phyloP scores from a whole-genome alignment of 805 yeast genomes.

The Yamadazyma sp. region DNA sequence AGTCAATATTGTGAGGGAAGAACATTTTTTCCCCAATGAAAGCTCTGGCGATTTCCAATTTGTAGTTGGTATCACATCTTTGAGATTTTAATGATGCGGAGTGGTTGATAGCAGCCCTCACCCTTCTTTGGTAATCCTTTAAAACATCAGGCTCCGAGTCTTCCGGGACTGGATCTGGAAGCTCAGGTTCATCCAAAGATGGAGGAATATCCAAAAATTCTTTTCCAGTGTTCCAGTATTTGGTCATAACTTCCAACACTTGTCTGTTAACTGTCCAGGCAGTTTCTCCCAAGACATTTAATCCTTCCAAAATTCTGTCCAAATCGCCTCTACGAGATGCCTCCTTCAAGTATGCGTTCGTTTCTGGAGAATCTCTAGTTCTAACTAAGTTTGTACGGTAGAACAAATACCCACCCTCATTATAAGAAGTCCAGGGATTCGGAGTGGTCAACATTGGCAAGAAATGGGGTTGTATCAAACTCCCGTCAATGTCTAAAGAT shows the following conservation, averaged over 20 bases:
- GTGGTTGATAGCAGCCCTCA: constrained; percentile 57
- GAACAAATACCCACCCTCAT: constrained; percentile 81
- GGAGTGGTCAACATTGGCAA: constrained; percentile 93
- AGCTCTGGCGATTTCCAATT: constrained; percentile 92
- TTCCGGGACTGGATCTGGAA: constrained; percentile 52
- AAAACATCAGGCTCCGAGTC: constrained; percentile 72
- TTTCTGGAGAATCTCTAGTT: constrained; percentile 84
- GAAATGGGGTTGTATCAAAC: constrained; percentile 77
- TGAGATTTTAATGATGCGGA: constrained; percentile 74
- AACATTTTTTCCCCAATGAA: constrained; percentile 71
- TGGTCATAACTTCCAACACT: constrained; percentile 65
- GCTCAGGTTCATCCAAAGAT: constrained; percentile 42
- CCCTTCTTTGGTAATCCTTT: constrained; percentile 63
- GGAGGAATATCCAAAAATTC: constrained; percentile 71
- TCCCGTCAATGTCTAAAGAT: constrained; percentile 62
- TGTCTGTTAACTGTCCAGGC: constrained; percentile 88
- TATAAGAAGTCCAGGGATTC: constrained; percentile 80
- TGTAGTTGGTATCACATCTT: constrained; percentile 92
- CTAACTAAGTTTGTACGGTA: constrained; percentile 66
- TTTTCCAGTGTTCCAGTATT: constrained; percentile 86
- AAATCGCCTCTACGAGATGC: constrained; percentile 72
- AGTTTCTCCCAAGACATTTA: constrained; percentile 82
- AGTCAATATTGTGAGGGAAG: constrained; percentile 80
- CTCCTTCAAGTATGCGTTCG: constrained; percentile 80
- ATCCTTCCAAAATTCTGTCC: constrained; percentile 69